Evolutionary conservation across 495 filamentous ascomycete genomes (phyloP).

Genomic region (Neurospora hispaniola): DNA sequence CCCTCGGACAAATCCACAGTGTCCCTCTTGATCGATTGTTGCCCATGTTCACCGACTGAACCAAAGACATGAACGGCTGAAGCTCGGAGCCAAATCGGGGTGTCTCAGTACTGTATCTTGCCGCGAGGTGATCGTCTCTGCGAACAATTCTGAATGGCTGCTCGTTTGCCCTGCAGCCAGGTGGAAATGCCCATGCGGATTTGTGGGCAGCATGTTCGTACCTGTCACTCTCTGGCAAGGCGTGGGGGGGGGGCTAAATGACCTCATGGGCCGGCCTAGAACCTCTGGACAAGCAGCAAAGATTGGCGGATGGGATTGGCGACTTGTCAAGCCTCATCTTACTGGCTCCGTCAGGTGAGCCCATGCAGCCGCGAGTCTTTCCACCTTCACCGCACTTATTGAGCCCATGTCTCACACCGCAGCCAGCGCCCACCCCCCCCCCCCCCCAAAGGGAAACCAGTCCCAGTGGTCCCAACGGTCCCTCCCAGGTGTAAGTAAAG

Average conservation of each 20-base stretch:
- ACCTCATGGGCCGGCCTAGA: neutral
- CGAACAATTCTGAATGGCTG: neutral
- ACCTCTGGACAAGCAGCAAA: neutral
- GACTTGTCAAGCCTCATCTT: neutral
- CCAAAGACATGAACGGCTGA: neutral
- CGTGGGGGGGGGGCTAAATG: neutral
- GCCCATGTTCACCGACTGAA: neutral
- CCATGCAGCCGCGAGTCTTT: neutral
- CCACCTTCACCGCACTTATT: neutral
- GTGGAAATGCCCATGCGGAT: neutral
- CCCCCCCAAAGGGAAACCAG: neutral
- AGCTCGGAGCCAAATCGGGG: neutral
- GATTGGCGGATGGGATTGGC: neutral
- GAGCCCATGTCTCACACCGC: neutral
- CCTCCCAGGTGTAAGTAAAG: neutral
- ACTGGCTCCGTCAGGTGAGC: neutral
- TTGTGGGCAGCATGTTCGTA: neutral
- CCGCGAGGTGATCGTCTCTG: neutral
- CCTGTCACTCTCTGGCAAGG: neutral
- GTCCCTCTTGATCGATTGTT: neutral
- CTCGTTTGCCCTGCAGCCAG: neutral
- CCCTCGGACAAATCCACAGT: neutral
- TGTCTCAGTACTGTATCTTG: neutral
- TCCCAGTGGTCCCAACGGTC: neutral
- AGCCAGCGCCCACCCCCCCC: neutral